Percentiles rank a stretch among this genome's conserved stretches.
phyloP scores from a whole-genome alignment of 768 basidiomycete species.

The Floccularia luteovirens region DNA sequence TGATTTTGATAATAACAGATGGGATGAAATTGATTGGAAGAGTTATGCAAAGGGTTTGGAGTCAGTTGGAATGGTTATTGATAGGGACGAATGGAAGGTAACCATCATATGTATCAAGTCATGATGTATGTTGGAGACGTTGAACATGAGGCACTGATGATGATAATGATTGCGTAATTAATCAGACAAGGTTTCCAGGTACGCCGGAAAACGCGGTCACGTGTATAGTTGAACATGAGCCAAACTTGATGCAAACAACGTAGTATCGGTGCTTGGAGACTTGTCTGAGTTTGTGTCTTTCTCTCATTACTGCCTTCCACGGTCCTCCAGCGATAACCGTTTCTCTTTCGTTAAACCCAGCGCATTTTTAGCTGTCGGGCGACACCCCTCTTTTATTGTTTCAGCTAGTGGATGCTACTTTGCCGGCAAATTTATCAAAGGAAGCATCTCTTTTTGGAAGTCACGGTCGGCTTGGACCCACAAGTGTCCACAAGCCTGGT shows the following conservation, averaged over 20 bases:
- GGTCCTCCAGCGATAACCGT: too few relatives aligned
- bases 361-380: slow-evolving; percentile 10
- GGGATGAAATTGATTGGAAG: slow-evolving; percentile 27
- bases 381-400: slow-evolving; percentile 17
- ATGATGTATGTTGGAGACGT: too few relatives aligned
- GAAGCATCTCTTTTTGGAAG: slow-evolving; percentile 24
- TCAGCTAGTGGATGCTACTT: slow-evolving; percentile 11
- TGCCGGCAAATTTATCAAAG: slow-evolving; percentile 6
- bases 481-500: slow-evolving; percentile 37
- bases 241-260: slow-evolving; percentile 38
- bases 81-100: too few relatives aligned
- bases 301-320: too few relatives aligned
- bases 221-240: slow-evolving; percentile 47
- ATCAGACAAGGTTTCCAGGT: slow-evolving; percentile 14
- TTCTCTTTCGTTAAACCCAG: too few relatives aligned
- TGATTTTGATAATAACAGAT: slow-evolving; percentile 16
- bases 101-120: too few relatives aligned
- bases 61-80: too few relatives aligned
- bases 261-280: slow-evolving; percentile 20
- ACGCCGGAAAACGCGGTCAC: slow-evolving; percentile 34
- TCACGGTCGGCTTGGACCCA: slow-evolving; percentile 40
- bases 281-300: slow-evolving; percentile 10
- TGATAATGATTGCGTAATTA: too few relatives aligned
- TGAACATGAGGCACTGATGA: too few relatives aligned
- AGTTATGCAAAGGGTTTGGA: slow-evolving; percentile 14